A percentile compares a stretch with the other conserved stretches of the same genome.
Conservation (phyloP, 106 monocot genomes). For the Dendrobium officinale region DNA sequence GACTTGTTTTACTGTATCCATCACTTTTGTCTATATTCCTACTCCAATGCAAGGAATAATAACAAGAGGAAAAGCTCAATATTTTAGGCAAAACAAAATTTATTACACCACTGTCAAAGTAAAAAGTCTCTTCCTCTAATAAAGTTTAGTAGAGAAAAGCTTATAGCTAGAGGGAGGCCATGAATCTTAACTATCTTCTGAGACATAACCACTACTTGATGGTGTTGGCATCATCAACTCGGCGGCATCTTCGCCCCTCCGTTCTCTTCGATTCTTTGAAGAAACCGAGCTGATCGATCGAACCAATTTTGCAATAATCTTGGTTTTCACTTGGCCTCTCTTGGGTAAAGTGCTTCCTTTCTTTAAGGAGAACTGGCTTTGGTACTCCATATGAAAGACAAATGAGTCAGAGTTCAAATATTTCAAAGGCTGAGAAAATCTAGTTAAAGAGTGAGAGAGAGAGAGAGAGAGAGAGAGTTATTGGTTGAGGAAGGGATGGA, state of each 20-base stretch:
- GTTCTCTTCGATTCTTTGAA: not conserved
- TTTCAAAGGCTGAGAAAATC: not conserved
- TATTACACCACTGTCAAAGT: not conserved
- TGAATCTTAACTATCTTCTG: not conserved
- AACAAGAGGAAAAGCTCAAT: too few species aligned
- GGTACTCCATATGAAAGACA: not conserved
- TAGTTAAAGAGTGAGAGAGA: not conserved
- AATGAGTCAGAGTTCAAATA: too few species aligned
- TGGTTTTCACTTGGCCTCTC: constrained; percentile 12
- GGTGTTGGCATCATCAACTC: not conserved
- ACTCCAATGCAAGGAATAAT: too few species aligned
- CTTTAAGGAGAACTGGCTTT: not conserved
- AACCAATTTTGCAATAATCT: constrained; percentile 6
- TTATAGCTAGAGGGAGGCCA: not conserved
- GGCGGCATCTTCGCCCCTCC: not conserved
- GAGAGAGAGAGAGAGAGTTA: not conserved
- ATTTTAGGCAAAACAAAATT: too few species aligned
- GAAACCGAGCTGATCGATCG: not conserved
- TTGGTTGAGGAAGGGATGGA: not conserved
- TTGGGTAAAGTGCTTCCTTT: constrained; percentile 8
- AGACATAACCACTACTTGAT: not conserved
- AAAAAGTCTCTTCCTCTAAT: not conserved
- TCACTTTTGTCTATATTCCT: too few species aligned
- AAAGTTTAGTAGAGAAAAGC: not conserved
- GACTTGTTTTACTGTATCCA: too few species aligned